These are phyloP conservation scores for Cornus florida DNA, from an alignment of 148 eudicot species.

Conservation along the genomic window DNA sequence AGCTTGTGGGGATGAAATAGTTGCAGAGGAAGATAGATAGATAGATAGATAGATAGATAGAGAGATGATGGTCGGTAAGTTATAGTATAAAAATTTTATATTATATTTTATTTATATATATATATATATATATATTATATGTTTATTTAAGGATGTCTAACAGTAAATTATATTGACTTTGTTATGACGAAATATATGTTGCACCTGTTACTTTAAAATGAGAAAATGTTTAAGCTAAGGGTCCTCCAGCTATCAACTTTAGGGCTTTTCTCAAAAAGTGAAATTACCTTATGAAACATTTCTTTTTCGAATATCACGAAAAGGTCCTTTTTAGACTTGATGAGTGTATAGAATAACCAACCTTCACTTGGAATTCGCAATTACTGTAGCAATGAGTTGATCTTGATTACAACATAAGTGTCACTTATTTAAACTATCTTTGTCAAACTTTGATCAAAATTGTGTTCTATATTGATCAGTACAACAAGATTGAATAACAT, in stretches of 20 bases:
- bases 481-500: no score
- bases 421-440: no score
- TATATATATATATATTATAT: background rate
- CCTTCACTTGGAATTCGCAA: background rate
- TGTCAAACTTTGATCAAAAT: no score
- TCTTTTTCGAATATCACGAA: constrained; percentile 18
- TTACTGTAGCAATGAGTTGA: background rate
- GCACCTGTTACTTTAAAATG: constrained; percentile 6
- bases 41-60: constrained; percentile 7
- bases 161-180: constrained; percentile 9
- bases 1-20: constrained; percentile 35
- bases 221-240: background rate
- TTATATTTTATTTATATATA: constrained; percentile 5
- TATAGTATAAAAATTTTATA: background rate
- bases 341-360: background rate
- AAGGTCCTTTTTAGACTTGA: constrained; percentile 19
- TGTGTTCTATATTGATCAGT: no score
- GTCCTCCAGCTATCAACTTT: constrained; percentile 10
- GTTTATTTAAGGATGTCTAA: background rate
- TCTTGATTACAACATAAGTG: background rate
- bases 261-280: constrained; percentile 11
- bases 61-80: constrained; percentile 33
- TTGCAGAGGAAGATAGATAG: constrained; percentile 3
- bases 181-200: constrained; percentile 3
- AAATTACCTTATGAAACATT: constrained; percentile 18